These are phyloP conservation scores for Trypanosoma lewisi DNA, from an alignment of 208 protist genomes.

Conservation along the genomic window DNA sequence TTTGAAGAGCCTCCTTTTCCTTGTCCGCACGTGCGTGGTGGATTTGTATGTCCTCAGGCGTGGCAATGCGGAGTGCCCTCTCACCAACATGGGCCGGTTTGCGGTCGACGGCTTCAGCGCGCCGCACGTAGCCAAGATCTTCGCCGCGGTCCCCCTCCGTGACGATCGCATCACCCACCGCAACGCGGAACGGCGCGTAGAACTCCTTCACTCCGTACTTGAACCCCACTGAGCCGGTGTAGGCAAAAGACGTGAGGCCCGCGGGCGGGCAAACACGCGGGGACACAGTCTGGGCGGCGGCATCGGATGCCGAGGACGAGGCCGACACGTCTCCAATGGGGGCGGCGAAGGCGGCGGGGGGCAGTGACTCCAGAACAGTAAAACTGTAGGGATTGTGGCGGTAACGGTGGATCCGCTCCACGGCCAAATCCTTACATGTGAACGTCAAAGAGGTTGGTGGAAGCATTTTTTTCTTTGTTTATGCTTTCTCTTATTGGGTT, in stretches of 20 bases:
- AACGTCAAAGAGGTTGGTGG: neutral
- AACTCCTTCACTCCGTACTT: conserved; percentile 75
- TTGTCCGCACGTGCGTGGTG: conserved; percentile 34
- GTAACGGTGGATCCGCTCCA: conserved; percentile 24
- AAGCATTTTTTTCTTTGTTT: conserved; percentile 3
- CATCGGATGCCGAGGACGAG: neutral
- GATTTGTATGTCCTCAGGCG: conserved; percentile 33
- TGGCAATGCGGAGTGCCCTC: conserved; percentile 37
- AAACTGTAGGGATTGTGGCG: conserved; percentile 67
- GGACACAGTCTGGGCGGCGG: neutral
- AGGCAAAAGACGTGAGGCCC: neutral
- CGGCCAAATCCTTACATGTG: neutral
- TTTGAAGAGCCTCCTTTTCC: conserved; percentile 49
- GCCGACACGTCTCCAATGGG: neutral
- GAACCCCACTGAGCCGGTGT: conserved; percentile 53
- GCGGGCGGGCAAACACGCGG: neutral
- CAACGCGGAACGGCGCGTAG: conserved; percentile 29
- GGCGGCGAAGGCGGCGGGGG: conserved; percentile 11
- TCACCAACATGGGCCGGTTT: conserved; percentile 4
- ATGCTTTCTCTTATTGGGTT: no score
- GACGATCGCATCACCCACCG: conserved; percentile 44
- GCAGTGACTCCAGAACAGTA: conserved; percentile 27
- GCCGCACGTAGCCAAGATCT: conserved; percentile 61
- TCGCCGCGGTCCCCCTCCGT: conserved; percentile 77
- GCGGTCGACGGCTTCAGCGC: conserved; percentile 3